Conservation (phyloP, 208 protist species). For the Wallacemonas rigidus region DNA sequence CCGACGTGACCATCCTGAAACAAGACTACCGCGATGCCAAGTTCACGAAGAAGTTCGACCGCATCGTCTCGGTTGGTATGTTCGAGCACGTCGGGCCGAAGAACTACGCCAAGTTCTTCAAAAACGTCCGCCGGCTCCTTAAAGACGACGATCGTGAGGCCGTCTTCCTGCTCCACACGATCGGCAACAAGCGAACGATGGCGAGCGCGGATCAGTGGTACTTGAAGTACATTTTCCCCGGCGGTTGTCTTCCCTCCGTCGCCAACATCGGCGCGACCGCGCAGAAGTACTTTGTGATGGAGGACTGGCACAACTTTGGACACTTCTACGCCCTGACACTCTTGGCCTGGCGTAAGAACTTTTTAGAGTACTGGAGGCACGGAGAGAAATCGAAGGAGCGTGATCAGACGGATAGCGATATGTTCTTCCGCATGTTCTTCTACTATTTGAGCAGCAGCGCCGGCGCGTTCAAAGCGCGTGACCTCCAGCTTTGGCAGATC, state of each 20-base stretch:
- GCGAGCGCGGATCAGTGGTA: constrained; percentile 76
- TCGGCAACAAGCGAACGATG: constrained; percentile 67
- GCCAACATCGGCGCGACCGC: constrained; percentile 41
- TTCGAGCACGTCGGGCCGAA: constrained; percentile 83
- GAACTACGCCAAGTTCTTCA: constrained; percentile 80
- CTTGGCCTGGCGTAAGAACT: constrained; percentile 55
- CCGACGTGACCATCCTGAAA: constrained; percentile 46
- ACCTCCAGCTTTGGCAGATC: constrained; percentile 65
- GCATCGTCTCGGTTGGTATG: constrained; percentile 84
- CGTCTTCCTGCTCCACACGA: constrained; percentile 72
- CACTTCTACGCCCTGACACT: constrained; percentile 61
- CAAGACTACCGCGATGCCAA: constrained; percentile 80
- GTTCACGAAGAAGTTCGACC: constrained; percentile 56
- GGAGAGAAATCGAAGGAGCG: constrained; percentile 18
- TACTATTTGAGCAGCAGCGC: constrained; percentile 71
- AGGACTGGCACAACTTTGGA: constrained; percentile 68
- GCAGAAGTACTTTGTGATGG: constrained; percentile 55
- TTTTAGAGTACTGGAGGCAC: constrained; percentile 41
- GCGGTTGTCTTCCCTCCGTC: constrained; percentile 54
- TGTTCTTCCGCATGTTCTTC: constrained; percentile 72
- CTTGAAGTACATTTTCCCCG: constrained; percentile 85
- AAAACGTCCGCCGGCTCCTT: constrained; percentile 55
- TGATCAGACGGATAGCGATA: constrained; percentile 16
- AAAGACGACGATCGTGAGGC: constrained; percentile 57
- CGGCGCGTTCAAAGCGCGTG: constrained; percentile 46